These are phyloP conservation scores for Antitrichia curtipendula DNA, from an alignment of 225 moss, liverwort and hornwort species.

Conservation along the genomic window DNA sequence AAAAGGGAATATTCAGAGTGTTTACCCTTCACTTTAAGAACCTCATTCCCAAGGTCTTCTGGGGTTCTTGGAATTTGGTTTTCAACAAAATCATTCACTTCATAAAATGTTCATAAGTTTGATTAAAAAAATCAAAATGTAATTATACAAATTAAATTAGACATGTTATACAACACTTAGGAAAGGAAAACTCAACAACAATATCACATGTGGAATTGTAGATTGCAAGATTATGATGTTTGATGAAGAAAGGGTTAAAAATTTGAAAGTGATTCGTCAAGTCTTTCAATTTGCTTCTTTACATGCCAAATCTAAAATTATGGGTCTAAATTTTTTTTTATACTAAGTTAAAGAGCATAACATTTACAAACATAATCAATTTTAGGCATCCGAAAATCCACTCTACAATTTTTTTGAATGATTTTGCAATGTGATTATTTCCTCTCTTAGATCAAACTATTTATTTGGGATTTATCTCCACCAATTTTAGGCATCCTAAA, in stretches of 20 bases:
- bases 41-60: too few relatives aligned
- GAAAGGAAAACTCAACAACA: neutral
- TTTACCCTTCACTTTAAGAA: too few relatives aligned
- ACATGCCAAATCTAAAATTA: neutral
- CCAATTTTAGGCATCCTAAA: neutral
- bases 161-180: too few relatives aligned
- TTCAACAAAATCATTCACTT: neutral
- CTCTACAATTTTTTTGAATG: neutral
- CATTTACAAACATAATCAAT: neutral
- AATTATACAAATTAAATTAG: neutral
- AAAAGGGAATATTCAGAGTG: neutral
- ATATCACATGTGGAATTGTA: neutral
- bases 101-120: neutral
- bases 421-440: neutral
- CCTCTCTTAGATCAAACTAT: neutral
- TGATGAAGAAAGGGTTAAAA: neutral
- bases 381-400: neutral
- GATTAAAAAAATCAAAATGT: too few relatives aligned
- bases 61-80: neutral
- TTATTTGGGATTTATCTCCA: neutral
- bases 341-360: neutral
- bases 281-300: rapidly evolving
- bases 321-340: neutral
- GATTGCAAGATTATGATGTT: neutral
- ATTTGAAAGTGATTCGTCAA: rapidly evolving